Percentiles rank a stretch among this genome's conserved stretches.
Evolutionary conservation across 176 grass and related monocot genomes (phyloP).

Genomic region (Panicum miliaceum): DNA sequence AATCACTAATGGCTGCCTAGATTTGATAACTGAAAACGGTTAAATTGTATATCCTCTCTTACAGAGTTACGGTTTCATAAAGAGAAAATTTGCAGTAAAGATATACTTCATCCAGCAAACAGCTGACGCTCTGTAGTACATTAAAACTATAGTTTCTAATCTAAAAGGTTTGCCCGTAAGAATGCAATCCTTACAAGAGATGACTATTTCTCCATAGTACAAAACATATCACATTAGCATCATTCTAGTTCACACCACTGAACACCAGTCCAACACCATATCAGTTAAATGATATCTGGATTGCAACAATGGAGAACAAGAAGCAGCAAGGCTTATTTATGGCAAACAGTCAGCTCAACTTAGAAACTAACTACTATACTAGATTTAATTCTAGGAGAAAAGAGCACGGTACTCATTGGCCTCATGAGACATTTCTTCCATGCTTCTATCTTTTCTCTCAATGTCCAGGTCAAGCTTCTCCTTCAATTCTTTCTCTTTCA

Average conservation of each 20-base stretch:
- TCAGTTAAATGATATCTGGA: slow-evolving; percentile 3
- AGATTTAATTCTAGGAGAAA: slow-evolving; percentile 55
- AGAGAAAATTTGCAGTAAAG: neutral
- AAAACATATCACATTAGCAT: neutral
- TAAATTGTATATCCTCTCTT: neutral
- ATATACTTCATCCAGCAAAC: neutral
- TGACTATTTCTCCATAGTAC: neutral
- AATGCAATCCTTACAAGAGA: neutral
- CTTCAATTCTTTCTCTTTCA: slow-evolving; percentile 86
- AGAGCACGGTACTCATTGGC: slow-evolving; percentile 67
- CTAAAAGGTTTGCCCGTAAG: neutral
- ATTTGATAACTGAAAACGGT: neutral
- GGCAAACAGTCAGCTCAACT: neutral
- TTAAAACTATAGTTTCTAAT: neutral
- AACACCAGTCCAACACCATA: neutral
- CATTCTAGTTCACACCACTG: neutral
- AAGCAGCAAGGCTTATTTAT: neutral
- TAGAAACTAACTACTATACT: neutral
- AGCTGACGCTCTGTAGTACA: neutral
- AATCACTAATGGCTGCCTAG: neutral
- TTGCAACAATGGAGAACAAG: neutral
- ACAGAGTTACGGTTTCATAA: neutral
- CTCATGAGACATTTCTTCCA: slow-evolving; percentile 75
- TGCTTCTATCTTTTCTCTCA: slow-evolving; percentile 74
- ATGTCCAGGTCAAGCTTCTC: slow-evolving; percentile 93